Percentiles rank a stretch among this genome's conserved stretches.
Conservation (phyloP, 768 basidiomycete species). For the Suillus subluteus region DNA sequence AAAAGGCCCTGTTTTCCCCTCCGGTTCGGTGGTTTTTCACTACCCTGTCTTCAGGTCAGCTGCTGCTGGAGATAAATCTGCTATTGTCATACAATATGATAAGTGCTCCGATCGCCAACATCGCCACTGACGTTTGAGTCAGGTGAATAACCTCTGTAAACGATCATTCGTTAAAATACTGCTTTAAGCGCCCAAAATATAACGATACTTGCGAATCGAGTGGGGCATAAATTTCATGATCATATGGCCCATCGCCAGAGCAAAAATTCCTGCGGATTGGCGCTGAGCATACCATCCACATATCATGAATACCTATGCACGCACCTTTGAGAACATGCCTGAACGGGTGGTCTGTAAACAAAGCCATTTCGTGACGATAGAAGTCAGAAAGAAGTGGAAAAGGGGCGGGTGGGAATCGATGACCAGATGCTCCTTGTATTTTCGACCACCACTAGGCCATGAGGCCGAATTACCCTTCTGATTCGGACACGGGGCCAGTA, state of each 20-base stretch:
- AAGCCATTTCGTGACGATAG: conserved; percentile 29
- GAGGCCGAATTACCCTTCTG: conserved; percentile 21
- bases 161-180: conserved; percentile 9
- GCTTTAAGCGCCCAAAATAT: conserved; percentile 11
- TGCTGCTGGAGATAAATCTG: conserved; percentile 1
- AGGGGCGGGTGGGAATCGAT: conserved; percentile 32
- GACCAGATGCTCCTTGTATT: conserved; percentile 13
- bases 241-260: conserved; percentile 52
- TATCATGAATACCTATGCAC: neutral
- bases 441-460: conserved; percentile 20
- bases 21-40: conserved; percentile 67
- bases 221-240: conserved; percentile 51
- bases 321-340: conserved; percentile 37
- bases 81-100: conserved; percentile 54
- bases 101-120: conserved; percentile 65
- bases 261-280: conserved; percentile 46
- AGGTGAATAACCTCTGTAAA: conserved; percentile 61
- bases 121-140: conserved; percentile 75
- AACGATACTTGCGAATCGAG: conserved; percentile 33
- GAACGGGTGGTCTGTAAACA: conserved; percentile 37
- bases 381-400: conserved; percentile 21
- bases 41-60: conserved; percentile 45
- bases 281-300: conserved; percentile 3
- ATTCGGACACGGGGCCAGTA: conserved; percentile 30
- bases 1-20: conserved; percentile 54